phyloP scores from a whole-genome alignment of 805 yeast genomes.

The Saturnispora diversa region DNA sequence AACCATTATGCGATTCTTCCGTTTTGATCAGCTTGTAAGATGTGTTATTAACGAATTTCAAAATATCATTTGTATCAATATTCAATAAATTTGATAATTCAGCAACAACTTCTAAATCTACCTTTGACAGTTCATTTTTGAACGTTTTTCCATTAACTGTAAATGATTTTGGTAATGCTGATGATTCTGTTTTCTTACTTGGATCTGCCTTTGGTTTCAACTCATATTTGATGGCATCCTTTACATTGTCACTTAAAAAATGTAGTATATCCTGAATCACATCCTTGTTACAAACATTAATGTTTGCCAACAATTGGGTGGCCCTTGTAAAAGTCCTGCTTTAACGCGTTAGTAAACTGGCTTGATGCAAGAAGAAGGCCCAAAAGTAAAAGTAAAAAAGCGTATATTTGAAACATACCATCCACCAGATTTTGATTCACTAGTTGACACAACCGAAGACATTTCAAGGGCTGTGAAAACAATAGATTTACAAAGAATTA shows the following conservation, averaged over 20 bases:
- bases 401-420: too few relatives aligned
- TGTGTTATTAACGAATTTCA: neutral
- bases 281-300: neutral
- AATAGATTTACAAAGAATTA: too few relatives aligned
- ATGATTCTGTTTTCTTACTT: neutral
- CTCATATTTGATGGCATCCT: neutral
- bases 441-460: too few relatives aligned
- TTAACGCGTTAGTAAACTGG: conserved; percentile 6
- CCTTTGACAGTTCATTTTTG: neutral
- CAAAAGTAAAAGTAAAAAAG: too few relatives aligned
- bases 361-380: too few relatives aligned
- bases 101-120: neutral
- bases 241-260: neutral
- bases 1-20: neutral
- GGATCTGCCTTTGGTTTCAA: neutral
- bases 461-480: too few relatives aligned
- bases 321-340: neutral
- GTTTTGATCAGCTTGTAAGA: conserved; percentile 3
- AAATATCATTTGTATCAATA: neutral
- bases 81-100: conserved; percentile 1
- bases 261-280: neutral
- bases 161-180: conserved; percentile 3
- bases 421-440: too few relatives aligned
- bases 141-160: neutral
- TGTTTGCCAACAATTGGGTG: conserved; percentile 3